Evolutionary conservation across 2,329 filamentous ascomycete species (phyloP), one percentile per base, ranked within the genome.

Genomic region (Alternaria triticina): DNA sequence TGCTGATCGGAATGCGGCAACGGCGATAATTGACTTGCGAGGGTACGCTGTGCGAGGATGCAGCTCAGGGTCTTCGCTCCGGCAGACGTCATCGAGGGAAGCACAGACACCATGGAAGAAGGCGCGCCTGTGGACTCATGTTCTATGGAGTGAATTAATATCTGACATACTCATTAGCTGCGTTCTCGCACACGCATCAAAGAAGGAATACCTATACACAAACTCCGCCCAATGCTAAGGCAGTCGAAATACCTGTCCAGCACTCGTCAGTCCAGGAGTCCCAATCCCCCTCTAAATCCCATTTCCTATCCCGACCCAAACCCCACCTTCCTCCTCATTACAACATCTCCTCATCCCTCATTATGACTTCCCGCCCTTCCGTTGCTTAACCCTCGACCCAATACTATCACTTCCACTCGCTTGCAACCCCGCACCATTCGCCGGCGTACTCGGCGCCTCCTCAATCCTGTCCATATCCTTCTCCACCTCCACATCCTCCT

Each of bases 381-480:
- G 55, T 44, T 70, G 65, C 57, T 70, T 66, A 12, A 73, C 59
- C 25, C 67, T 61, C 23, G 65, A 68, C 6, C 62, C 71, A 52
- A 73, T 70, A 5, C 59, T 67, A 4, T 65, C 70, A 22, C 58
- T 30, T 11, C 49, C 49, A 45, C 6, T 69, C 67, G 20, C 57
- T 54, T 20, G 46, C 66, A 15, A 20, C 46, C 5, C 59, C 12
- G 44, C 8, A 9, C 50, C 50, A n/a, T 30, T 65, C n/a, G 63
- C 64, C 2, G 67, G 69, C 4, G 70, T 73, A 9, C 30, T 46
- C 3, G 74, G 69, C 12, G 69, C 68, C 57, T 78, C 75, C 4
- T 75, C 57, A 8, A 62, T 17, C 54, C 60, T 61, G 5, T 65
- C 60, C 47, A 63, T 43, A 27, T 56, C 9, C 54, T 68, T 66